Percentiles rank a stretch among this genome's conserved stretches.
Conservation (phyloP, 495 filamentous ascomycete genomes). For the Podospora bellae-mahoneyi region DNA sequence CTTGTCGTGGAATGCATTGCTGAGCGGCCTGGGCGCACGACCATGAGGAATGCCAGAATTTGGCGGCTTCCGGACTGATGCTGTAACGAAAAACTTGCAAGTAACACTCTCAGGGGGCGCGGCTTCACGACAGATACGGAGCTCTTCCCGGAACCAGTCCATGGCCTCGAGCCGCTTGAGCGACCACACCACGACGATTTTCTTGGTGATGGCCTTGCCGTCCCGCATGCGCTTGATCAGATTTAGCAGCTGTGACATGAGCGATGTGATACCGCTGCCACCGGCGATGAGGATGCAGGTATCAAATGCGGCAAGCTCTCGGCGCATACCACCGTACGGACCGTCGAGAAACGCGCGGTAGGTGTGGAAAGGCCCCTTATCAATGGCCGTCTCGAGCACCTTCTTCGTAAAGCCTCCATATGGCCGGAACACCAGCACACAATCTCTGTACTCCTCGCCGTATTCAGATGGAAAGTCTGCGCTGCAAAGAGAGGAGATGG, state of each 20-base stretch:
- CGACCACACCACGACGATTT: slow-evolving; percentile 87
- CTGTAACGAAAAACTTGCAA: slow-evolving; percentile 92
- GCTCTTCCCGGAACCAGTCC: slow-evolving; percentile 97
- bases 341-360: slow-evolving; percentile 90
- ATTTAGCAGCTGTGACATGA: slow-evolving; percentile 84
- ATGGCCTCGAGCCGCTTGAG: slow-evolving; percentile 86
- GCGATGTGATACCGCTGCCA: slow-evolving; percentile 89
- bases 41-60: slow-evolving; percentile 35
- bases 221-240: slow-evolving; percentile 93
- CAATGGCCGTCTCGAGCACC: slow-evolving; percentile 71
- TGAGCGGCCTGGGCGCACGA: slow-evolving; percentile 57
- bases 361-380: slow-evolving; percentile 78
- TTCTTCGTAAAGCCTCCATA: slow-evolving; percentile 84
- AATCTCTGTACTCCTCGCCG: slow-evolving; percentile 80
- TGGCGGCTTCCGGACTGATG: slow-evolving; percentile 54
- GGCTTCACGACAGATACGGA: slow-evolving; percentile 80
- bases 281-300: slow-evolving; percentile 89
- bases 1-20: slow-evolving; percentile 72
- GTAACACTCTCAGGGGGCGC: slow-evolving; percentile 80
- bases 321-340: slow-evolving; percentile 90
- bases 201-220: slow-evolving; percentile 86
- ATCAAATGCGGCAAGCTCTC: slow-evolving; percentile 89
- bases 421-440: slow-evolving; percentile 85
- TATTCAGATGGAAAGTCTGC: slow-evolving; percentile 85
- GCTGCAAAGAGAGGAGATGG: slow-evolving; percentile 82